Evolutionary conservation across 495 filamentous ascomycete genomes (phyloP), one percentile per base, ranked within the genome.

Genomic region (Penicillium bovifimosum): DNA sequence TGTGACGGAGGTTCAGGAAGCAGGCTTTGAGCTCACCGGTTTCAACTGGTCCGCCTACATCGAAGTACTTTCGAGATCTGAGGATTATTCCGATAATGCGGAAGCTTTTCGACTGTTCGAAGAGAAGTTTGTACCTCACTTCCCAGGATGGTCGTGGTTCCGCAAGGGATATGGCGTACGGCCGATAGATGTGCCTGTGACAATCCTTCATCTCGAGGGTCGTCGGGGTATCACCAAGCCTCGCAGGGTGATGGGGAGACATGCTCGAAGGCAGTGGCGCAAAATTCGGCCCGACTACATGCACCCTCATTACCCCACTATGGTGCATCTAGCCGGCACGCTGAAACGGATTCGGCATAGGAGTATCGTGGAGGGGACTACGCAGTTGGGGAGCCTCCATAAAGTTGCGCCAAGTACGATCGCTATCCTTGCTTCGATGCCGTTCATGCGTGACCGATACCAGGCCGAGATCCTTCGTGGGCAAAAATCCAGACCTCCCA

Each of bases 91-190:
- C 9, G 64, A 78, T 24, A 63, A 68, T 33, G 3, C 70, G 4
- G 59, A 71, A 20, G 88, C 89, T 34, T 93, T 93, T 63, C 46
- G 60, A 28, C 56, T 81, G 17, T 90, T 86, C 69, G 90, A 96
- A 68, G 54, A 70, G 10, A 76, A 82, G 29, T 81, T 96, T 50
- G 90, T 92, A 80, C 80, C 79, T 5, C 72, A 79, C 38, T 95
- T 87, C 78, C 75, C 75, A 3, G 87, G 87, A 17, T 96, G 90
- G 90, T 61, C 66, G 5, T 48, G 58, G 41, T 41, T 77, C 42
- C 60, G 62, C n/a, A 56, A 52, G 57, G 65, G 62, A 50, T 55
- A 53, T 41, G 68, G 62, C 29, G 31, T 65, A 27, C 70, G 59
- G 36, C 75, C 63, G 16, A 36, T 58, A 3, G 58, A 54, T 38